Percentiles rank a stretch among this genome's conserved stretches.
These are phyloP conservation scores for Aspergillus floridensis DNA, from an alignment of 2,329 filamentous ascomycete species.

Conservation along the genomic window DNA sequence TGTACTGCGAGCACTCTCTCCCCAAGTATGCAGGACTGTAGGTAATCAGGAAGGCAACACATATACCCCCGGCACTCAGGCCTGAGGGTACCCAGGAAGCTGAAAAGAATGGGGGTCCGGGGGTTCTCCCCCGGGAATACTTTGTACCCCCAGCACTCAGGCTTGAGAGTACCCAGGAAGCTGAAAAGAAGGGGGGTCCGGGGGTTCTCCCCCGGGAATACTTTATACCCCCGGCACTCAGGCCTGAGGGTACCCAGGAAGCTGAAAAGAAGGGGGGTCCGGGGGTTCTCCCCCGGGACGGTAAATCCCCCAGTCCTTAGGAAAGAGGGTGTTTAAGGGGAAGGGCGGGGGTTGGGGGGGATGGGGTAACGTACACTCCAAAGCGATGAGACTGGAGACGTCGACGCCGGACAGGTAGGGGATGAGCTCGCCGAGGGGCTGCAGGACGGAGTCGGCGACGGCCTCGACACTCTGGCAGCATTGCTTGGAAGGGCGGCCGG, in stretches of 20 bases:
- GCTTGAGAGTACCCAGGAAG: no score
- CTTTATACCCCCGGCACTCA: no score
- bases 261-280: background rate
- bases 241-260: no score
- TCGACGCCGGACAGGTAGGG: slow-evolving; percentile 21
- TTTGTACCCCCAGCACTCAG: no score
- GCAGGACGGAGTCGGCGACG: slow-evolving; percentile 15
- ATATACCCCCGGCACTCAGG: no score
- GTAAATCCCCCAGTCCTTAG: no score
- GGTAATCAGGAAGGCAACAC: no score
- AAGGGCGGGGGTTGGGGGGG: no score
- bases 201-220: no score
- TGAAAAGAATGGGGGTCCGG: background rate
- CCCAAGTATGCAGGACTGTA: background rate
- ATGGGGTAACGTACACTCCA: slow-evolving; percentile 28
- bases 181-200: background rate
- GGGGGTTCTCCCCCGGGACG: no score
- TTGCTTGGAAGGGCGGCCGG: slow-evolving; percentile 19
- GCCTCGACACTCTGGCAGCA: slow-evolving; percentile 27
- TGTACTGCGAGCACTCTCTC: background rate
- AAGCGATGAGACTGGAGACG: slow-evolving; percentile 23
- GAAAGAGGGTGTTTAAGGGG: background rate
- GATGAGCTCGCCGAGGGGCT: slow-evolving; percentile 20
- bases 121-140: background rate
- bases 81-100: no score